A percentile compares a stretch with the other conserved stretches of the same genome.
phyloP scores from a whole-genome alignment of 1,284 basidiomycete genomes.

The Moniliophthora roreri region DNA sequence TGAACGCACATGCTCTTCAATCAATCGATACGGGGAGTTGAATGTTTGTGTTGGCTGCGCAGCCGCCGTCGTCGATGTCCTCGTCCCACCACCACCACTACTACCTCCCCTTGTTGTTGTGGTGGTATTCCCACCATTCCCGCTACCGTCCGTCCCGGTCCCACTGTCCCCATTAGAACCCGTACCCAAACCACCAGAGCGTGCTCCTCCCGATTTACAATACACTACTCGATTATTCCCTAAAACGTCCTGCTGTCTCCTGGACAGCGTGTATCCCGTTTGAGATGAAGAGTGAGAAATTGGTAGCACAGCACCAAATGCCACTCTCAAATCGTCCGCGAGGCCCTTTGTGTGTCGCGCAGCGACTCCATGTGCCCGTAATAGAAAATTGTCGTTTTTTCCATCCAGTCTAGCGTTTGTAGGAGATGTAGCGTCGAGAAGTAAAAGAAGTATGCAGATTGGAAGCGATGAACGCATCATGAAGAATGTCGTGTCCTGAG shows the following conservation, averaged over 20 bases:
- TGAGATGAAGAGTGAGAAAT: slow-evolving; percentile 24
- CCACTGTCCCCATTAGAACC: slow-evolving; percentile 14
- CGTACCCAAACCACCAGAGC: slow-evolving; percentile 14
- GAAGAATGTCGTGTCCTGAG: too few relatives aligned
- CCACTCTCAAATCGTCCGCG: slow-evolving; percentile 66
- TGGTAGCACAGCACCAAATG: slow-evolving; percentile 49
- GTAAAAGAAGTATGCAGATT: too few relatives aligned
- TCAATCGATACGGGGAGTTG: slow-evolving; percentile 29
- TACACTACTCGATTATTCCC: slow-evolving; percentile 33
- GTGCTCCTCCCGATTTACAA: slow-evolving; percentile 36
- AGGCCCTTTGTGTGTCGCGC: slow-evolving; percentile 50
- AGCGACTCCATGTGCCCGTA: slow-evolving; percentile 38
- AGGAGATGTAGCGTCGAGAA: slow-evolving; percentile 13
- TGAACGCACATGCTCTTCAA: slow-evolving; percentile 30
- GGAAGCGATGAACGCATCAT: too few relatives aligned
- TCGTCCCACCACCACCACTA: slow-evolving; percentile 3
- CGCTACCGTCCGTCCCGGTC: neutral
- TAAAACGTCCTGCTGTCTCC: slow-evolving; percentile 18
- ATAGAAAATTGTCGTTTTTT: slow-evolving; percentile 29
- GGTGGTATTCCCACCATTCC: slow-evolving; percentile 11
- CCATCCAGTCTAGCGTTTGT: too few relatives aligned
- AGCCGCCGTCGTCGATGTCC: slow-evolving; percentile 13
- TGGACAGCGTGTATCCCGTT: neutral
- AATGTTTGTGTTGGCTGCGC: slow-evolving; percentile 25
- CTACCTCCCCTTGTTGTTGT: slow-evolving; percentile 6